Base-by-base conservation (phyloP, 495 filamentous ascomycete genomes). In the Trichoderma asperelloides region DNA sequence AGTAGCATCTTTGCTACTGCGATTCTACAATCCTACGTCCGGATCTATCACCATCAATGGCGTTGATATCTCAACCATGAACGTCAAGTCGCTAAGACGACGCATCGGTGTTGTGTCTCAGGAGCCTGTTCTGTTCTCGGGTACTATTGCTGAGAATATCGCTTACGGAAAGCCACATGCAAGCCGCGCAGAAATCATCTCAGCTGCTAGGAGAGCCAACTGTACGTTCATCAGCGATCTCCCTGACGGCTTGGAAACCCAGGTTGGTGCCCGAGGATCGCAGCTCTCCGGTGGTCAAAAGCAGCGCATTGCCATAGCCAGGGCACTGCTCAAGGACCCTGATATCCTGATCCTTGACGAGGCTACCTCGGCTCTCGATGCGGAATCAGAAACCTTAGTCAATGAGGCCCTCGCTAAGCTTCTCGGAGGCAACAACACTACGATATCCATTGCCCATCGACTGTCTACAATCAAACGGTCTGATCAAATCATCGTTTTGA, bases 331-430 rank as follows among this genome's bases (percentile, higher is more conserved):
- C 71, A 98, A 98, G 78, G 87, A 96, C 64, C 95, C 95, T 0
- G 96, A 98, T 75, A 97, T 98, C 72, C 75, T 98, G 66, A 94
- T 98, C 68, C 85, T 98, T 2, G 95, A 98, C 74, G 95, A 98
- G 83, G 92, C 91, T 18, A 96, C 91, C 7, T 92, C 89, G 47
- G 95, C 95, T 4, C 86, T 98, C 15, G 95, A 98, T 74, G 96
- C 95, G n/a, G 96, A 99, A 75, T 93, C 89, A 2, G 95, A 99
- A 77, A 97, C 95, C 1, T 83, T 96, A 1, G 95, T 99, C 66
- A 98, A 99, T 73, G 84, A 88, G 69, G 95, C 95, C 2, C 84
- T 99, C 21, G 84, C 85, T 7, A 86, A 86, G 64, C 85, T 98
- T 33, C 88, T 98, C 41, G 82, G 85, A 65, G 91, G 92, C 28